Evolutionary conservation across 129 eudicot genomes (phyloP).

Genomic region (Arctium lappa): DNA sequence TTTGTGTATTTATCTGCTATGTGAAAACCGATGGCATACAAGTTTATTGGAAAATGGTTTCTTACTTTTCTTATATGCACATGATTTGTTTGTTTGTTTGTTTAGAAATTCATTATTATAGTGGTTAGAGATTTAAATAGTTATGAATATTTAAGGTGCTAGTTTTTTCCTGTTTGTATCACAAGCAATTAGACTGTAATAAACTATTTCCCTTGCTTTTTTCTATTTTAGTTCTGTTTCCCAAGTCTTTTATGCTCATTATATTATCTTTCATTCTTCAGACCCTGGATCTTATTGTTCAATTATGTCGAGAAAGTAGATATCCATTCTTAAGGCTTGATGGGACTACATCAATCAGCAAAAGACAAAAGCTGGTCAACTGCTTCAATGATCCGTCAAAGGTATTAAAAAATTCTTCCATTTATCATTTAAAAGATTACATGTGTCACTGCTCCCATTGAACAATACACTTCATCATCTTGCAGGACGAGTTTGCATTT

Average conservation of each 20-base stretch:
- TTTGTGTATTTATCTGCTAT: neutral
- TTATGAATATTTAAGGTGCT: neutral
- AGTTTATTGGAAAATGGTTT: neutral
- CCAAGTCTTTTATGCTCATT: constrained; percentile 7
- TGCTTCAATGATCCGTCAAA: constrained; percentile 81
- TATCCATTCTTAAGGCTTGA: constrained; percentile 94
- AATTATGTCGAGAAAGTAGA: constrained; percentile 96
- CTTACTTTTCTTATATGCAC: neutral
- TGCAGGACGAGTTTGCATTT: constrained; percentile 98
- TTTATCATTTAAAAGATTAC: neutral
- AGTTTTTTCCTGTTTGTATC: neutral
- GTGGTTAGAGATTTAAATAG: neutral
- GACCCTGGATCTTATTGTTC: constrained; percentile 99
- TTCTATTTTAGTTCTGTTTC: neutral
- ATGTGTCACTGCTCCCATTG: neutral
- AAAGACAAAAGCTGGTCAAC: constrained; percentile 98
- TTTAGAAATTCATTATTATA: neutral
- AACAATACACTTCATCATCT: constrained; percentile 3
- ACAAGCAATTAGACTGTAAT: constrained; percentile 9
- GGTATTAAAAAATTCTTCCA: constrained; percentile 32
- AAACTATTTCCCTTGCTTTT: neutral
- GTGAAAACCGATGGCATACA: neutral
- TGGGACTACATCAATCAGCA: constrained; percentile 92
- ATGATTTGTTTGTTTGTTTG: neutral
- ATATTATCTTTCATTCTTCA: constrained; percentile 26